Percentiles rank a stretch among this genome's conserved stretches.
Conservation (phyloP, 495 filamentous ascomycete species). For the Tuber indicum region DNA sequence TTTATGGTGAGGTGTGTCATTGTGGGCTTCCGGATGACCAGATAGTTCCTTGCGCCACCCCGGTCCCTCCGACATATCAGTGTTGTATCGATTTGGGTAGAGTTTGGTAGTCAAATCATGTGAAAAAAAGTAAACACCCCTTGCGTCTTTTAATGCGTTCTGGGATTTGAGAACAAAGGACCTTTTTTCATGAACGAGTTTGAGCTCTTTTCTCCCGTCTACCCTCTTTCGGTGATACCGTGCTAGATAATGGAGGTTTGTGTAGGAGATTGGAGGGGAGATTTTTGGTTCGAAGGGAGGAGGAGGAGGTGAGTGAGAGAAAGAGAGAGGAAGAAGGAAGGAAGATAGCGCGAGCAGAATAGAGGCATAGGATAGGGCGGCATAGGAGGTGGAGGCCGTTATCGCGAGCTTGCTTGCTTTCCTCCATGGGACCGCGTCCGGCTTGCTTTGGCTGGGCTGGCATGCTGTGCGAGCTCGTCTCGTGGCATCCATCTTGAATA, state of each 20-base stretch:
- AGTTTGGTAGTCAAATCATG: slow-evolving; percentile 22
- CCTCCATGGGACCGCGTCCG: not conserved
- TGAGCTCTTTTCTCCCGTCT: slow-evolving; percentile 11
- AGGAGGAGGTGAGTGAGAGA: not conserved
- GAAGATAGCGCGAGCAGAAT: not conserved
- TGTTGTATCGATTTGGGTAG: slow-evolving; percentile 27
- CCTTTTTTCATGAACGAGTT: slow-evolving; percentile 25
- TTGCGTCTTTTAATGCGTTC: slow-evolving; percentile 4
- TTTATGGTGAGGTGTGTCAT: slow-evolving; percentile 36
- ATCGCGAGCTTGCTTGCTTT: not conserved
- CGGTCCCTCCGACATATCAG: not conserved
- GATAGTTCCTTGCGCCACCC: slow-evolving; percentile 4
- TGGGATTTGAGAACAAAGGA: slow-evolving; percentile 22
- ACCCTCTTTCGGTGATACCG: not conserved
- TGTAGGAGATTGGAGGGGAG: not conserved
- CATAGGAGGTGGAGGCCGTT: not conserved
- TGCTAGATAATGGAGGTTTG: not conserved
- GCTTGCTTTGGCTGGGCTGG: slow-evolving; percentile 6
- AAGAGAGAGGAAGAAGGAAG: not conserved
- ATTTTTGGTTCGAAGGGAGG: not conserved
- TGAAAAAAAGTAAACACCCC: slow-evolving; percentile 22
- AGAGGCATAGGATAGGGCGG: not conserved
- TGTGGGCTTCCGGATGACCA: slow-evolving; percentile 32
- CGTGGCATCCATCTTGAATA: slow-evolving; percentile 31
- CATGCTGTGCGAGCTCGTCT: slow-evolving; percentile 18